Base-by-base conservation (phyloP, 768 basidiomycete species). In the Boletus rufocinnamomeus region DNA sequence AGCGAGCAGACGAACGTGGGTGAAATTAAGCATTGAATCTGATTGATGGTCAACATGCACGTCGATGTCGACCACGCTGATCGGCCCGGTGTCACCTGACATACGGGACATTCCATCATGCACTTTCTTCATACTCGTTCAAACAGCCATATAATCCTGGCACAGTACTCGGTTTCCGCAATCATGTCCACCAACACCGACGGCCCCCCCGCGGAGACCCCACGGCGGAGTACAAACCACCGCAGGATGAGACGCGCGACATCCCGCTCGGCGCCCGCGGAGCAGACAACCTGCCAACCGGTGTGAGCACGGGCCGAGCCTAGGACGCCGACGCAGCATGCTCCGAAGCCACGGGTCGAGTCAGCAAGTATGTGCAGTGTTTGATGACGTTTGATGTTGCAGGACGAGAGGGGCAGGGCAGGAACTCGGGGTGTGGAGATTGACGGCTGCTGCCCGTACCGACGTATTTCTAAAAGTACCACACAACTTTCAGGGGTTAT, bases 401-500 rank as follows among this genome's bases (percentile, higher is more conserved):
- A n/a, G 11, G 63, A 60, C 1, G 64, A 66, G 48, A 54, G 56
- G n/a, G 60, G 62, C 44, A 64, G 59, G 35, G 48, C 46, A 11
- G 64, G 64, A 8, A 67, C 68, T n/a, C 69, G 68, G 27, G 68
- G 69, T 2, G 59, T 56, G 10, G 65, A 56, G 55, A 56, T 60
- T n/a, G 67, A 69, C 34, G n/a, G n/a, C n/a, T n/a, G n/a, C n/a
- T n/a, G n/a, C n/a, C n/a, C n/a, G n/a, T n/a, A n/a, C n/a, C n/a
- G n/a, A n/a, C n/a, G n/a, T n/a, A n/a, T n/a, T n/a, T n/a, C n/a
- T n/a, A n/a, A n/a, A n/a, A n/a, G n/a, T n/a, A n/a, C n/a, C n/a
- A n/a, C n/a, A n/a, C n/a, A n/a, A n/a, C n/a, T n/a, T n/a, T n/a
- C n/a, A n/a, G n/a, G n/a, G n/a, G n/a, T n/a, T n/a, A n/a, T n/a